Conservation (phyloP, 2,329 filamentous ascomycete genomes). For the Scortechinia acanthostroma region DNA sequence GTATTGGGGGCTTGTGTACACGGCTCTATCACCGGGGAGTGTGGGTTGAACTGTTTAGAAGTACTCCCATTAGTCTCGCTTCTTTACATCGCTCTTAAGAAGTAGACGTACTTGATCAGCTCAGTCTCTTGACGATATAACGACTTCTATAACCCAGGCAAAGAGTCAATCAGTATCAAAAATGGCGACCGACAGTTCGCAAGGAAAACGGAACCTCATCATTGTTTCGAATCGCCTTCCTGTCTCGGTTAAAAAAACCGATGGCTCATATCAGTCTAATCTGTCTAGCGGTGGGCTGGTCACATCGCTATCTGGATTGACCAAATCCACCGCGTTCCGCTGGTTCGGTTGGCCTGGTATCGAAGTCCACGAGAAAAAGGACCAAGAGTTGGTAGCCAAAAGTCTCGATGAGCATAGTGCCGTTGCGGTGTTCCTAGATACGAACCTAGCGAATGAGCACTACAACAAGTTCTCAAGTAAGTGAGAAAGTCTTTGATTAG, state of each 20-base stretch:
- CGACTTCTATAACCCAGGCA: too few relatives aligned
- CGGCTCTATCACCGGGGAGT: too few relatives aligned
- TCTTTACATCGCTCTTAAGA: too few relatives aligned
- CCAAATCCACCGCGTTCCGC: not conserved
- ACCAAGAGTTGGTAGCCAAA: not conserved
- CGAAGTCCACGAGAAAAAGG: not conserved
- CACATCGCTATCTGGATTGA: not conserved
- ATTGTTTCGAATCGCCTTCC: slow-evolving; percentile 1
- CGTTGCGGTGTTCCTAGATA: not conserved
- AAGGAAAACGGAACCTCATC: too few relatives aligned
- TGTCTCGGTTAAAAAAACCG: not conserved
- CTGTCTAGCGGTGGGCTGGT: not conserved
- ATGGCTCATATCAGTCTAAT: not conserved
- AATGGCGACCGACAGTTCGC: too few relatives aligned
- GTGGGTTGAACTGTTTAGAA: too few relatives aligned
- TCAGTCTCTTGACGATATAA: too few relatives aligned
- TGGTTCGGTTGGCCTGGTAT: slow-evolving; percentile 1
- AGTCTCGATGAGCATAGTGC: not conserved
- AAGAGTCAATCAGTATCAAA: too few relatives aligned
- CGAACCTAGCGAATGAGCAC: not conserved
- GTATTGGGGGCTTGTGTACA: too few relatives aligned
- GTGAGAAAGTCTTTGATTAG: too few relatives aligned
- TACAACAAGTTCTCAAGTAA: slow-evolving; percentile 1
- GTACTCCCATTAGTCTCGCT: too few relatives aligned
- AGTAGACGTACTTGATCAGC: too few relatives aligned